Evolutionary conservation across 768 basidiomycete genomes (phyloP).

Genomic region (Leccinum boreale): DNA sequence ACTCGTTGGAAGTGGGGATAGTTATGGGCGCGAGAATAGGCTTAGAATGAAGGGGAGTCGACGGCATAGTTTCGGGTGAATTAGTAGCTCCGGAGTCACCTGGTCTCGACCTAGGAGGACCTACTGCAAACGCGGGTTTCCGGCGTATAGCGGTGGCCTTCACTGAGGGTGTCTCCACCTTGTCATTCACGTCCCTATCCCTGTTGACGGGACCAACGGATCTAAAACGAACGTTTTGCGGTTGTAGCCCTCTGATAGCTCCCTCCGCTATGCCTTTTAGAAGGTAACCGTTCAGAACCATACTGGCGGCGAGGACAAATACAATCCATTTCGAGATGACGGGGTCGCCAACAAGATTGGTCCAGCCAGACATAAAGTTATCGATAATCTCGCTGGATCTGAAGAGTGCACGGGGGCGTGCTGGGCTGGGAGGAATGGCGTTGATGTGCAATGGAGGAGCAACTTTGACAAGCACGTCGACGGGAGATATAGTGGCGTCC

Average conservation of each 20-base stretch:
- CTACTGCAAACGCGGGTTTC: conserved; percentile 26
- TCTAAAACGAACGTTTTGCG: conserved; percentile 27
- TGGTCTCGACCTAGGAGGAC: conserved; percentile 16
- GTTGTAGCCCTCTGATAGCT: conserved; percentile 31
- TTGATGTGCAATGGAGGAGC: conserved; percentile 57
- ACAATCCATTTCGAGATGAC: conserved; percentile 95
- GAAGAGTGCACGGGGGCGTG: conserved; percentile 31
- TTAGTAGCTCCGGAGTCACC: conserved; percentile 16
- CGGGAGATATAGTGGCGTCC: conserved; percentile 19
- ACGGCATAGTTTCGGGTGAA: conserved; percentile 16
- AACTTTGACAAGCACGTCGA: conserved; percentile 57
- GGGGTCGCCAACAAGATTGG: conserved; percentile 88
- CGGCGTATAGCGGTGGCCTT: conserved; percentile 10
- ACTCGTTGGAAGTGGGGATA: conserved; percentile 17
- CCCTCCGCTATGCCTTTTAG: conserved; percentile 81
- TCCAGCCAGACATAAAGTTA: conserved; percentile 88
- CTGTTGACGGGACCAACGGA: conserved; percentile 23
- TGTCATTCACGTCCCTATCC: conserved; percentile 20
- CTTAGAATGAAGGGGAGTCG: conserved; percentile 9
- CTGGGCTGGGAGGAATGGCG: conserved; percentile 36
- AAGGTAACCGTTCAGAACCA: conserved; percentile 89
- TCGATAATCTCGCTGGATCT: conserved; percentile 61
- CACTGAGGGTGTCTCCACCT: conserved; percentile 16
- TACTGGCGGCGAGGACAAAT: conserved; percentile 76
- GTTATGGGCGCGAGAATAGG: conserved; percentile 27